Evolutionary conservation across 192 early-diverging fungal genomes (phyloP), one percentile per base, ranked within the genome.

Genomic region (Mycoemilia scoparia): DNA sequence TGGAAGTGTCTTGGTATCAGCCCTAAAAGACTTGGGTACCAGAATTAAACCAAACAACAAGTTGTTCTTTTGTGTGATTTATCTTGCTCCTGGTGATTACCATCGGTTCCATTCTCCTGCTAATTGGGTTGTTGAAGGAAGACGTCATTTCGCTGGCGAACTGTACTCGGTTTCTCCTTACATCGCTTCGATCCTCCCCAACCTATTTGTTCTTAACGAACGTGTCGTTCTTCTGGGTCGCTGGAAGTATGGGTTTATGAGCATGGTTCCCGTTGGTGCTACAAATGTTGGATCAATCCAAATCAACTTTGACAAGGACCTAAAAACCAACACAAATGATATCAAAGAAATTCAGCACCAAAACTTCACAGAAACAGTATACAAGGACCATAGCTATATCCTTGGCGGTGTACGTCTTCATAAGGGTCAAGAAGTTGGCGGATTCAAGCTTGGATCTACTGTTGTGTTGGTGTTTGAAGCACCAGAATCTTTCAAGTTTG

Each of bases 81-180:
- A 99, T 45, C 57, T 99, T 40, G 84, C 92, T 0, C 95, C 95
- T 4, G 95, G 92, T 1, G 95, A 99, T 54, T 99, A 99, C 59
- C 95, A 99, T 54, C 75, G 87, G 10, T 99, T 92, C 75, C 95
- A 99, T 40, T 90, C 91, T 15, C 95, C 95, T 19, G 71, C 81
- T 4, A 81, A 90, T 54, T 96, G 91, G 95, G 71, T 79, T 11
- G 86, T 91, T 9, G 70, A 87, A 47, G 58, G 64, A 3, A 54
- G 85, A 12, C 61, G 92, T 21, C 95, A 99, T 54, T 98, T 93
- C 63, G 79, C 79, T 11, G 88, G 92, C 14, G 91, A 99, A 50
- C 70, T 99, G 2, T 88, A 78, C 45, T 90, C 85, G 0, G 95
- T 99, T 2, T 91, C 87, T 7, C 95, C 95, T 3, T 76, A 75